Conservation (phyloP, 1,284 basidiomycete genomes). For the Cerioporus squamosus region DNA sequence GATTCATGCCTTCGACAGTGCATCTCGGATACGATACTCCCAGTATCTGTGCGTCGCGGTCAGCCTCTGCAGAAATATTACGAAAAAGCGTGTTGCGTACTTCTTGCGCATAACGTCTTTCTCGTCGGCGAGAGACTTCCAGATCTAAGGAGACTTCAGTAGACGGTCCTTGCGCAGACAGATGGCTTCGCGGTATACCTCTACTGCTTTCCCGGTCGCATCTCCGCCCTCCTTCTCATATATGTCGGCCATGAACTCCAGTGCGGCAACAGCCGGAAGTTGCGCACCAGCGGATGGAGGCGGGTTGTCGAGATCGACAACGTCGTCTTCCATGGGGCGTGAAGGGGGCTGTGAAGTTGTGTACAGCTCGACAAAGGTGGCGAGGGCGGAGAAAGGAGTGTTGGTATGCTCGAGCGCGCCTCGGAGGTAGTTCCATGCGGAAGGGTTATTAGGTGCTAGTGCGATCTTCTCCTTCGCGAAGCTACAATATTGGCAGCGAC, state of each 20-base stretch:
- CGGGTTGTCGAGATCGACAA: constrained; percentile 78
- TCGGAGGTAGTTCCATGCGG: constrained; percentile 94
- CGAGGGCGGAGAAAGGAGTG: constrained; percentile 59
- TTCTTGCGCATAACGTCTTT: too few relatives aligned
- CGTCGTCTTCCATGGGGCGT: constrained; percentile 32
- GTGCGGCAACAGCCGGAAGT: constrained; percentile 75
- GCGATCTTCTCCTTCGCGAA: constrained; percentile 80
- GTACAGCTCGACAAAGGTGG: constrained; percentile 71
- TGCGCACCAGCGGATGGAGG: constrained; percentile 68
- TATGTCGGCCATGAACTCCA: constrained; percentile 88
- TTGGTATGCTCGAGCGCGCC: constrained; percentile 68
- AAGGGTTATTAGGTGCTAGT: constrained; percentile 89
- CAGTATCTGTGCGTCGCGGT: too few relatives aligned
- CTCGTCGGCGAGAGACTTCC: too few relatives aligned
- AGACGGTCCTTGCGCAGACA: too few relatives aligned
- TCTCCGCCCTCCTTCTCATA: constrained; percentile 61
- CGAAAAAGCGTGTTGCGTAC: too few relatives aligned
- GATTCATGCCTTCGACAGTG: too few relatives aligned
- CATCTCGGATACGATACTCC: too few relatives aligned
- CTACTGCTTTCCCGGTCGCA: constrained; percentile 50
- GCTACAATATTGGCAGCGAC: constrained; percentile 38
- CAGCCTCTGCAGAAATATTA: too few relatives aligned
- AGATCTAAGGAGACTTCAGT: too few relatives aligned
- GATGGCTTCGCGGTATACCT: constrained; percentile 37
- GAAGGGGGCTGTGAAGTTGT: constrained; percentile 39